Evolutionary conservation across 768 basidiomycete species (phyloP).

Genomic region (Calocybe cyanea): DNA sequence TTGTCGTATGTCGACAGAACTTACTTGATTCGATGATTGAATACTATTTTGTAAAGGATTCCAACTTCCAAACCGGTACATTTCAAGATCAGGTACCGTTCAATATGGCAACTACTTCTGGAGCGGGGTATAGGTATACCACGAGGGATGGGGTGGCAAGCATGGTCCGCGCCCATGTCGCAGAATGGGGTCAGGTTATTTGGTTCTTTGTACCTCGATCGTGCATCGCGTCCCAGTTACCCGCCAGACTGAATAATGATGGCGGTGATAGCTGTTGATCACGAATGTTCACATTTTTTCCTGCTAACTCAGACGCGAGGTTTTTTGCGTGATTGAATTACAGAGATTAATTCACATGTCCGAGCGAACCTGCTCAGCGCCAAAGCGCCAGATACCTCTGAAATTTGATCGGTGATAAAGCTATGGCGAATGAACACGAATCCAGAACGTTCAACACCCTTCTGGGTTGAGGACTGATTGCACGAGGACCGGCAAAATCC

Average conservation of each 20-base stretch:
- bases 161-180: constrained; percentile 22
- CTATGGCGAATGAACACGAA: too few relatives aligned
- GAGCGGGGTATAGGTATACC: constrained; percentile 19
- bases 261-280: constrained; percentile 21
- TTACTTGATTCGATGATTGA: neutral
- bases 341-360: too few relatives aligned
- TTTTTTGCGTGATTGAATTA: neutral
- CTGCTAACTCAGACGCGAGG: neutral
- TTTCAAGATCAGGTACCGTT: constrained; percentile 25
- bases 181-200: constrained; percentile 22
- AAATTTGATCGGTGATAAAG: too few relatives aligned
- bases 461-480: constrained; percentile 6
- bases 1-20: constrained; percentile 15
- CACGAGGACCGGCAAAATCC: constrained; percentile 19
- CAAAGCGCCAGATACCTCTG: too few relatives aligned
- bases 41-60: constrained; percentile 13
- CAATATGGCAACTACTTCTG: constrained; percentile 18
- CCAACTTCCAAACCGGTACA: constrained; percentile 17
- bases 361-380: too few relatives aligned
- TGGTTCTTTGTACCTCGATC: constrained; percentile 25
- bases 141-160: constrained; percentile 19
- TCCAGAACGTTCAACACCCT: too few relatives aligned
- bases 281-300: neutral
- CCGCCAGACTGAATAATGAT: constrained; percentile 20
- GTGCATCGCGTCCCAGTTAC: constrained; percentile 21